phyloP scores from a whole-genome alignment of 2,329 filamentous ascomycete species.

The Biscogniauxia marginata region DNA sequence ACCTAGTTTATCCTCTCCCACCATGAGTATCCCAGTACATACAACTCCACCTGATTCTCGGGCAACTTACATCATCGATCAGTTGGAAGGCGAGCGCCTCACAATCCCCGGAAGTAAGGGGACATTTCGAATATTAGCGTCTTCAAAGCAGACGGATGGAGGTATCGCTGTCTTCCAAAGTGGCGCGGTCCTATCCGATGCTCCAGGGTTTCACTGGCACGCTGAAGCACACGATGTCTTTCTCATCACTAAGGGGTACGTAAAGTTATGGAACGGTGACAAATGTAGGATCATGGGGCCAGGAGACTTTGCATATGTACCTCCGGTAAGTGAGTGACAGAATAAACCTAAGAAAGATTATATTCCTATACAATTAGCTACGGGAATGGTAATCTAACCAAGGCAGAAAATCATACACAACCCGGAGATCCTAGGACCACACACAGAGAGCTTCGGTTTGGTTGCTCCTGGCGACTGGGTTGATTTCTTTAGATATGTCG shows the following conservation, averaged over 20 bases:
- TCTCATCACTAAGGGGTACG: constrained; percentile 51
- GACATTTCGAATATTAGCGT: constrained; percentile 49
- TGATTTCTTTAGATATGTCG: constrained; percentile 59
- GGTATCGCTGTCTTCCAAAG: constrained; percentile 50
- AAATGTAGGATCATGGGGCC: constrained; percentile 51
- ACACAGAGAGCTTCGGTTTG: constrained; percentile 54
- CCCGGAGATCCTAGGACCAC: constrained; percentile 51
- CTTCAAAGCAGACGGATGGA: constrained; percentile 50
- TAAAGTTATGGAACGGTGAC: constrained; percentile 59
- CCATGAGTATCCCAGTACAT: constrained; percentile 34
- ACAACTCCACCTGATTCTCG: constrained; percentile 37
- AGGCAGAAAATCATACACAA: constrained; percentile 48
- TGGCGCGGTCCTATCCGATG: constrained; percentile 41
- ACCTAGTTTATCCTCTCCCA: not conserved
- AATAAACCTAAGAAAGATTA: not conserved
- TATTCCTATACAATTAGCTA: not conserved
- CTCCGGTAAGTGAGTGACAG: constrained; percentile 41
- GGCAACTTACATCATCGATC: constrained; percentile 45
- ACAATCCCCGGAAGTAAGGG: constrained; percentile 53
- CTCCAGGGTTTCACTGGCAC: constrained; percentile 53
- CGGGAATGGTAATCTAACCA: not conserved
- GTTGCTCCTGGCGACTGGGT: constrained; percentile 59
- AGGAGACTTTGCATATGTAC: constrained; percentile 58
- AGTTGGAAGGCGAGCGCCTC: constrained; percentile 50
- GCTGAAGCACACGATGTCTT: constrained; percentile 58